A percentile compares a stretch with the other conserved stretches of the same genome.
Conservation (phyloP, 768 basidiomycete genomes). For the Psilocybe sp. region DNA sequence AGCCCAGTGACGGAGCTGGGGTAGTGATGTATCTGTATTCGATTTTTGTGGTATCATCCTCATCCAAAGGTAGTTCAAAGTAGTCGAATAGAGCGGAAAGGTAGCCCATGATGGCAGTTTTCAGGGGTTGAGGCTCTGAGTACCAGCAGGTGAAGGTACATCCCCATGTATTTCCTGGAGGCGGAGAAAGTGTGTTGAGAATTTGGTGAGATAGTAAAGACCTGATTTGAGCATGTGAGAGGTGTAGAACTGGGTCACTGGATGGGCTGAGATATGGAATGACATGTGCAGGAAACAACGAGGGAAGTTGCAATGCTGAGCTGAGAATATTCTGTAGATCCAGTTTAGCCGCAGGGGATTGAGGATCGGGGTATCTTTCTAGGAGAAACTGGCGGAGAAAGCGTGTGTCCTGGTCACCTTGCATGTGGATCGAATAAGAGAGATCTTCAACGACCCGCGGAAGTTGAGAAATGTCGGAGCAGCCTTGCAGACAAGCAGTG, state of each 20-base stretch:
- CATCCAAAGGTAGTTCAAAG: conserved; percentile 13
- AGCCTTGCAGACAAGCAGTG: conserved; percentile 16
- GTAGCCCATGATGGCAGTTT: conserved; percentile 26
- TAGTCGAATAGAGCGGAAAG: conserved; percentile 26
- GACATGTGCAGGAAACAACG: conserved; percentile 21
- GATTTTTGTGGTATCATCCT: neutral
- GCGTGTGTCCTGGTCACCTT: conserved; percentile 20
- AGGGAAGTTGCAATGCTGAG: conserved; percentile 24
- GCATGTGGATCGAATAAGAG: conserved; percentile 29
- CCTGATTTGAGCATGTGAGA: conserved; percentile 20
- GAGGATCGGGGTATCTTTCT: conserved; percentile 11
- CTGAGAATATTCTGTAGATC: conserved; percentile 21
- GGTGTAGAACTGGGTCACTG: conserved; percentile 11
- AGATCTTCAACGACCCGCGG: conserved; percentile 28
- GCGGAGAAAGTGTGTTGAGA: conserved; percentile 25
- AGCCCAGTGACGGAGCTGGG: neutral
- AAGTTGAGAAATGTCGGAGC: conserved; percentile 14
- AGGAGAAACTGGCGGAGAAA: conserved; percentile 19
- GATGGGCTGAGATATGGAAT: conserved; percentile 18
- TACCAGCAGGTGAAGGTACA: conserved; percentile 31
- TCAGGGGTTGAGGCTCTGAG: conserved; percentile 22
- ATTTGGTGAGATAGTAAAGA: conserved; percentile 29
- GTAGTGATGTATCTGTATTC: conserved; percentile 6
- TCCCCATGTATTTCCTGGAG: conserved; percentile 26
- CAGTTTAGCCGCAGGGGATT: conserved; percentile 5